phyloP scores from a whole-genome alignment of 2,329 filamentous ascomycete species.

The Aspergillus ruber region DNA sequence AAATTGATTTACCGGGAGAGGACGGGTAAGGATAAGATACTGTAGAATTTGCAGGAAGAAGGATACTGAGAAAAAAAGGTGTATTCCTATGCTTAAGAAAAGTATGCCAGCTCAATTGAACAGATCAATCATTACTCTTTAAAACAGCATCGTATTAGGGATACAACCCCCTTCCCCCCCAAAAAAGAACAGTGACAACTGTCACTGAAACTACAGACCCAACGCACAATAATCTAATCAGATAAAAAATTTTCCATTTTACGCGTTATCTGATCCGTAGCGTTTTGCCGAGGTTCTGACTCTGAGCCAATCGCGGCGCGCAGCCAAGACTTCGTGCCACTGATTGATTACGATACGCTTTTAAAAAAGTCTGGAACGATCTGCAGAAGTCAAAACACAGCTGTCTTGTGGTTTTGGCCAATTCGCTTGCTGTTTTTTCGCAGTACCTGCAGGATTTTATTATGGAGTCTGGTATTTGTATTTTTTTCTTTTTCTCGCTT shows the following conservation, averaged over 20 bases:
- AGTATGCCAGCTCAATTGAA: too few relatives aligned
- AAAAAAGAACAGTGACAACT: background rate
- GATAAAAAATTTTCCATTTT: constrained; percentile 11
- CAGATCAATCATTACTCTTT: too few relatives aligned
- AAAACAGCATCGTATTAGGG: too few relatives aligned
- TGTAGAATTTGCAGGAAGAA: too few relatives aligned
- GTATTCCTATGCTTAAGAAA: too few relatives aligned
- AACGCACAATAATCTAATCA: constrained; percentile 5
- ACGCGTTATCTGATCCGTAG: constrained; percentile 12
- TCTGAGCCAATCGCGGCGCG: background rate
- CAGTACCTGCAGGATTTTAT: background rate
- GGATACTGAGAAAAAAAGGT: too few relatives aligned
- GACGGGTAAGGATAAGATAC: too few relatives aligned
- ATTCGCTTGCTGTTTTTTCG: background rate
- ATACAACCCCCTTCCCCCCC: background rate
- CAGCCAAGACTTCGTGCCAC: background rate
- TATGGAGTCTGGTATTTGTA: background rate
- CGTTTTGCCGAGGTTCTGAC: background rate
- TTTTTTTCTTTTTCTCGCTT: background rate
- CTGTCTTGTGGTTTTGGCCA: background rate
- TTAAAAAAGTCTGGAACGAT: background rate
- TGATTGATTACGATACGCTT: background rate
- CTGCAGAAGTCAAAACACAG: background rate
- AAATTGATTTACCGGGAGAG: too few relatives aligned
- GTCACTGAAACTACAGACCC: too few relatives aligned